These are phyloP conservation scores for Periglandula ipomoeae DNA, from an alignment of 2,329 filamentous ascomycete species.

Conservation along the genomic window DNA sequence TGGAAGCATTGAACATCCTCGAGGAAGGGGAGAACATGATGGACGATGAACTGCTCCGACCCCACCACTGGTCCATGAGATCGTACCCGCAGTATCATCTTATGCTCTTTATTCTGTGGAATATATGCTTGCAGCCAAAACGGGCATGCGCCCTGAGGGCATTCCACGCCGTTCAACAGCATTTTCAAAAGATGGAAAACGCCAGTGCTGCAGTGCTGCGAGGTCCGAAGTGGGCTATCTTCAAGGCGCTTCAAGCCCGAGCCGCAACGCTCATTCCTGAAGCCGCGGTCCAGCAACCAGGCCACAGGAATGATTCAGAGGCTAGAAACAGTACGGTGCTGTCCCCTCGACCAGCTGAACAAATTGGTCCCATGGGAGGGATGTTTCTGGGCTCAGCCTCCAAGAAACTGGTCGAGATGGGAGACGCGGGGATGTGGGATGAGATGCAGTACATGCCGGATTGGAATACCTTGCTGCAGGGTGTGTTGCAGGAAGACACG, in stretches of 20 bases:
- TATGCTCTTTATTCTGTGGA: constrained; percentile 33
- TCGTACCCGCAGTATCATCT: constrained; percentile 34
- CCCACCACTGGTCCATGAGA: constrained; percentile 28
- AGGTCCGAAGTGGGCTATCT: constrained; percentile 22
- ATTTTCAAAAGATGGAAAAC: constrained; percentile 7
- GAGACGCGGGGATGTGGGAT: constrained; percentile 1
- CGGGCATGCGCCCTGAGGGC: constrained; percentile 19
- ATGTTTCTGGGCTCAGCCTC: neutral
- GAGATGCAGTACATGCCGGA: constrained; percentile 14
- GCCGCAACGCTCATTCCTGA: constrained; percentile 16
- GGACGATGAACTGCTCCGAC: constrained; percentile 27
- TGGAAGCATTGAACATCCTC: constrained; percentile 23
- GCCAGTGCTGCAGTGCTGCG: neutral
- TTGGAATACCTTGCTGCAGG: constrained; percentile 20
- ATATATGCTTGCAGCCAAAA: constrained; percentile 29
- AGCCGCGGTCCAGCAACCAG: neutral
- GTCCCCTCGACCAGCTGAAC: neutral
- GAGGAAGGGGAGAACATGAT: constrained; percentile 21
- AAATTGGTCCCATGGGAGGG: neutral
- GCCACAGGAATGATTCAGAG: neutral
- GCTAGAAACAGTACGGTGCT: neutral
- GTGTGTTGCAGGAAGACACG: constrained; percentile 18
- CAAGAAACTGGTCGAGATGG: neutral
- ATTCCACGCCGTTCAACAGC: constrained; percentile 18
- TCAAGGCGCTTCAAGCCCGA: constrained; percentile 21